A percentile compares a stretch with the other conserved stretches of the same genome.
phyloP scores from a whole-genome alignment of 495 filamentous ascomycete genomes.

The Aspergillus bridgeri region DNA sequence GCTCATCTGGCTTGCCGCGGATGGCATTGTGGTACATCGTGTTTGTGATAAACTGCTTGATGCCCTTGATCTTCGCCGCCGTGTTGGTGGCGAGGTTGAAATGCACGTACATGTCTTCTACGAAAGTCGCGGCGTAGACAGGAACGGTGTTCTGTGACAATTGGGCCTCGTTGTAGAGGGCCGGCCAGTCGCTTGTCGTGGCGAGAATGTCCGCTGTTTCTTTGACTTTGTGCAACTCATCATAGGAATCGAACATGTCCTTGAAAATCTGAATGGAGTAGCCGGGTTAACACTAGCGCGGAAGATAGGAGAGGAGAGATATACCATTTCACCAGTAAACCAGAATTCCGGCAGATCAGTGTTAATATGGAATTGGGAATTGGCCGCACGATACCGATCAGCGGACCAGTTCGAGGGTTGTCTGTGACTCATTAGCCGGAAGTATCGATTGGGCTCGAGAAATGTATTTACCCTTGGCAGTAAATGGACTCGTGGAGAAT shows the following conservation, averaged over 20 bases:
- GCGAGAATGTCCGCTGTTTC: conserved; percentile 70
- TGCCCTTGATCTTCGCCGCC: conserved; percentile 68
- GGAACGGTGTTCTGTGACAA: conserved; percentile 78
- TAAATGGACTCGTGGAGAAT: conserved; percentile 85
- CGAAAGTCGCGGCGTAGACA: conserved; percentile 79
- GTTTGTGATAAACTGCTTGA: conserved; percentile 82
- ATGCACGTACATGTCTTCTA: conserved; percentile 96
- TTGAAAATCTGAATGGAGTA: conserved; percentile 56
- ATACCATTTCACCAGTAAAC: conserved; percentile 88
- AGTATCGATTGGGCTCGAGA: neutral
- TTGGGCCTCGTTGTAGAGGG: conserved; percentile 70
- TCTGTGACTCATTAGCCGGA: conserved; percentile 28
- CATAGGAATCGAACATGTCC: conserved; percentile 73
- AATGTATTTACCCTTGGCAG: conserved; percentile 52
- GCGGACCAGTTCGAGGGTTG: conserved; percentile 63
- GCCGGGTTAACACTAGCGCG: neutral
- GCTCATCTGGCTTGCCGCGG: conserved; percentile 65
- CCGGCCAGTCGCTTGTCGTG: conserved; percentile 60
- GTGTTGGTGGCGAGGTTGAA: conserved; percentile 69
- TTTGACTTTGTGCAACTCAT: conserved; percentile 62
- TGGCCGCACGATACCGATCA: conserved; percentile 43
- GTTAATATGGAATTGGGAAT: conserved; percentile 42
- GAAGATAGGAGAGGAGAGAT: neutral
- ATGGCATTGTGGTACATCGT: conserved; percentile 82
- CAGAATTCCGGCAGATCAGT: conserved; percentile 55